Evolutionary conservation across 176 grass and related monocot genomes (phyloP), one percentile per base, ranked within the genome.

Genomic region (Dendrocalamus sinicus): DNA sequence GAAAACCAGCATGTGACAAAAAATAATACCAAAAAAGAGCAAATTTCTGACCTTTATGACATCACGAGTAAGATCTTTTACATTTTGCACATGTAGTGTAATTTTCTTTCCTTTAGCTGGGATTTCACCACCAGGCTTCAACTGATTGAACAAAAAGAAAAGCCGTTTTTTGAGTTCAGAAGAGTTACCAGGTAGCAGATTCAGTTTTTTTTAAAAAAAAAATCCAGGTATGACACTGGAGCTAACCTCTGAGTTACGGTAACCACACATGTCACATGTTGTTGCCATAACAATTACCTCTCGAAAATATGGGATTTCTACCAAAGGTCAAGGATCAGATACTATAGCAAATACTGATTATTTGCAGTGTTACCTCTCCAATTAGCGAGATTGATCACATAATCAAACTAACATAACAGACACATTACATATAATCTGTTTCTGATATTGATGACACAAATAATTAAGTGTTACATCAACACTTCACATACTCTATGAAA

Each of bases 291-390:
- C 83, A 89, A 98, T 95, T 67, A 98, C 95, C 44, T 98, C 91
- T 39, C 86, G 83, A 61, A 98, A 98, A 83, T 98, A 98, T 83
- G 95, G 95, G 81, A 98, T 98, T 90, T 98, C 95, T 98, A 79
- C 57, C 44, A 75, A 73, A 89, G 22, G 72, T 85, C 16, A 85
- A 91, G 73, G 89, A 69, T 80, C 47, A 70, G 66, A 74, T 15
- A 66, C 61, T 76, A 77, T 19, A 67, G 24, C 11, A 92, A 59
- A 77, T 67, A 73, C 54, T 40, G 12, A 47, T 72, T 55, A 58
- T 51, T 66, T 63, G 70, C 76, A 88, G 68, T 23, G 30, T 46
- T 66, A 28, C 26, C 32, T 8, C 52, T 68, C 9, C 61, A 67
- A 24, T 60, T 32, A 59, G 52, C 14, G 4, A 35, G 53, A 24